Percentiles rank a stretch among this genome's conserved stretches.
phyloP scores from a whole-genome alignment of 2,329 filamentous ascomycete species.

The Ophiostoma piceae region DNA sequence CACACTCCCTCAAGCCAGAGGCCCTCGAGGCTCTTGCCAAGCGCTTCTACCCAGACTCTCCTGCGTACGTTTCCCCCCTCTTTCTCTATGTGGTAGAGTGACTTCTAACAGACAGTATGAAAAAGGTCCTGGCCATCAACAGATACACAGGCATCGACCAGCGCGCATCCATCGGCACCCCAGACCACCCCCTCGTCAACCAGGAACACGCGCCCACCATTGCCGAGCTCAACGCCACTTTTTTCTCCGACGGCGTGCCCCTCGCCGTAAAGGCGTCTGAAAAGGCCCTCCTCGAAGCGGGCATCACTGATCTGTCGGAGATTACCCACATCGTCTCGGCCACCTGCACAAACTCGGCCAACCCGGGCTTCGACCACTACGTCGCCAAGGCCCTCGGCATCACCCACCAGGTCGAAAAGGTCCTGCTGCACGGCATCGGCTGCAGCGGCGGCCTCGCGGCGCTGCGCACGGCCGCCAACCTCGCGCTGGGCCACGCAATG shows the following conservation, averaged over 20 bases:
- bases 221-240: slow-evolving; percentile 49
- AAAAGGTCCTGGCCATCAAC: slow-evolving; percentile 59
- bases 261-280: slow-evolving; percentile 51
- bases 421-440: slow-evolving; percentile 61
- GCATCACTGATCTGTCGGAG: slow-evolving; percentile 31
- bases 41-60: slow-evolving; percentile 55
- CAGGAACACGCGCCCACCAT: slow-evolving; percentile 50
- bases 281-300: slow-evolving; percentile 53
- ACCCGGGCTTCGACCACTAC: slow-evolving; percentile 63
- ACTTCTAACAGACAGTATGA: slow-evolving; percentile 44
- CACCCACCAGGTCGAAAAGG: slow-evolving; percentile 55
- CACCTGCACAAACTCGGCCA: slow-evolving; percentile 64
- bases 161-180: slow-evolving; percentile 56
- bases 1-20: slow-evolving; percentile 46
- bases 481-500: slow-evolving; percentile 58
- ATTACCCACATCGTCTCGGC: slow-evolving; percentile 65
- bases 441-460: slow-evolving; percentile 60
- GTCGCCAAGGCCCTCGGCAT: slow-evolving; percentile 56
- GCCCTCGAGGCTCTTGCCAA: slow-evolving; percentile 49
- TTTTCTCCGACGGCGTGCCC: slow-evolving; percentile 54
- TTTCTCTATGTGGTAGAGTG: not conserved
- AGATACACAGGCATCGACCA: slow-evolving; percentile 59
- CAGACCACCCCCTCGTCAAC: slow-evolving; percentile 59
- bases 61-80: slow-evolving; percentile 44
- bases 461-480: slow-evolving; percentile 59